Percentiles rank a stretch among this genome's conserved stretches.
Evolutionary conservation across 108 stramenopile species (phyloP).

Genomic region (Nitzschia sp.): DNA sequence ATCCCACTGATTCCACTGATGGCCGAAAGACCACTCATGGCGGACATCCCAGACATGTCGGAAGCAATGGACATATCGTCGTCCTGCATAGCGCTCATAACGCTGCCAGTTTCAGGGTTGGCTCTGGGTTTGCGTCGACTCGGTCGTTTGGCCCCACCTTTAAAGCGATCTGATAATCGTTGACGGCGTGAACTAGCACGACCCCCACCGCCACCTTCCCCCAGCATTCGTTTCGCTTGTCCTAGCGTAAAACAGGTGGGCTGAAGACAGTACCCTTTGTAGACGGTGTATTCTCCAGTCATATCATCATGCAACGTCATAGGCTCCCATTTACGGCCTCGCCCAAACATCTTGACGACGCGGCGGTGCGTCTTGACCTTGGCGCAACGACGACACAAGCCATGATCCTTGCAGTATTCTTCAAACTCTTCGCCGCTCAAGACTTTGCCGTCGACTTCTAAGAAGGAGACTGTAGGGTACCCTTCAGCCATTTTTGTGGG

Average conservation of each 20-base stretch:
- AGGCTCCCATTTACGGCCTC: constrained; percentile 35
- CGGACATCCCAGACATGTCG: constrained; percentile 9
- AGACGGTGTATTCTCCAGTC: constrained; percentile 36
- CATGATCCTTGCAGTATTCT: constrained; percentile 37
- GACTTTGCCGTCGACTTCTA: constrained; percentile 32
- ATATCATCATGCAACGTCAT: constrained; percentile 32
- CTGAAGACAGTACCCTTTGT: constrained; percentile 50
- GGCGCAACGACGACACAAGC: constrained; percentile 37
- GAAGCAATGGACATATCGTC: constrained; percentile 18
- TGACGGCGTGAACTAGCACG: constrained; percentile 6
- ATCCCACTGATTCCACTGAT: constrained; percentile 20
- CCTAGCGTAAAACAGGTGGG: constrained; percentile 40
- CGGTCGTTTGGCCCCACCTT: constrained; percentile 13
- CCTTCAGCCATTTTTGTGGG: constrained; percentile 11
- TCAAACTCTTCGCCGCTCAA: constrained; percentile 36
- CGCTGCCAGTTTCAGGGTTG: constrained; percentile 36
- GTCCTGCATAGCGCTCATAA: constrained; percentile 24
- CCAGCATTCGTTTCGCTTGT: constrained; percentile 36
- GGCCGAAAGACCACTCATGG: constrained; percentile 10
- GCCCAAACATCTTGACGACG: constrained; percentile 38
- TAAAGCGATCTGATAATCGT: background rate
- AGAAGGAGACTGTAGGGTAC: constrained; percentile 21
- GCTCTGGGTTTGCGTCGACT: constrained; percentile 10
- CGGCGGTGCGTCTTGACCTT: constrained; percentile 32
- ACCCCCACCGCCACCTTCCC: constrained; percentile 16